Evolutionary conservation across 345 rosid species (phyloP).

Genomic region (thale cress (Arabidopsis thaliana)): DNA sequence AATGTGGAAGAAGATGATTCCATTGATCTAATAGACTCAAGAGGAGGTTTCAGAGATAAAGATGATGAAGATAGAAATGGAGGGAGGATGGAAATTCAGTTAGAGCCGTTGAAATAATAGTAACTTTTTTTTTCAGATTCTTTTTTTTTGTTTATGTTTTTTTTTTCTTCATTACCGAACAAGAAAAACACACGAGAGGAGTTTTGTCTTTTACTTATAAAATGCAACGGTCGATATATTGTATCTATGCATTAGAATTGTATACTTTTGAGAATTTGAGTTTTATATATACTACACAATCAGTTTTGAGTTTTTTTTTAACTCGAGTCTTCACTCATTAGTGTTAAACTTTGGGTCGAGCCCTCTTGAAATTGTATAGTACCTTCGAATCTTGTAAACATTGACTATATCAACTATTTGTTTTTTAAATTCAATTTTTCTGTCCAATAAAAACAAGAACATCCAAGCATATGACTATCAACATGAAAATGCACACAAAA

Average conservation of each 20-base stretch:
- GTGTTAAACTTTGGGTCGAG: not conserved
- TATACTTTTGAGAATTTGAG: conserved; percentile 23
- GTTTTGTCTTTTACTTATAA: conserved; percentile 40
- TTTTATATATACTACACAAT: conserved; percentile 12
- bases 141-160: not conserved
- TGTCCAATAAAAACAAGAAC: not conserved
- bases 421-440: not conserved
- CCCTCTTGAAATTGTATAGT: too few species aligned
- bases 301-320: not conserved
- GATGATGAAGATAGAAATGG: conserved; percentile 52
- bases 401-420: too few species aligned
- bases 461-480: not conserved
- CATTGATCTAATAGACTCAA: conserved; percentile 66
- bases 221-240: conserved; percentile 32
- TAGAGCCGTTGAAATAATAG: conserved; percentile 74
- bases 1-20: conserved; percentile 85
- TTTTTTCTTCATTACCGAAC: conserved; percentile 15
- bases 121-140: not conserved
- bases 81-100: conserved; percentile 79
- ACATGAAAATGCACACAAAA: not conserved
- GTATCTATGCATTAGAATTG: conserved; percentile 42
- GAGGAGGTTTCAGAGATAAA: conserved; percentile 52
- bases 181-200: conserved; percentile 17
- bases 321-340: not conserved
- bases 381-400: too few species aligned